Evolutionary conservation across 1,139 yeast genomes (phyloP), one percentile per base, ranked within the genome.

Genomic region (Dujonia santamariae): DNA sequence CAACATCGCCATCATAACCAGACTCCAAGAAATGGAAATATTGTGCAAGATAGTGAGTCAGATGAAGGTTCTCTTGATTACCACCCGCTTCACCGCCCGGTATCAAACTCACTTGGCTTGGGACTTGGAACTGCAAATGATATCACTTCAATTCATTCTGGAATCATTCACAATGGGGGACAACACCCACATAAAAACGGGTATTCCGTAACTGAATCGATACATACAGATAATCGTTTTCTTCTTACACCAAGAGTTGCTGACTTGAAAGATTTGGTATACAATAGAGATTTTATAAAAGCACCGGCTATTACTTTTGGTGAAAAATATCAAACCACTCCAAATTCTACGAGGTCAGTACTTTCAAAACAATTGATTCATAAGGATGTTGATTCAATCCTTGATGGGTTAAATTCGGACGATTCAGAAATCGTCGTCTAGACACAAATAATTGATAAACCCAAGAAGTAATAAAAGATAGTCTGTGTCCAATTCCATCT

Each of bases 91-190:
- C 28, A 24, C 28, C 38, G 27, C 19, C 31, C 7, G 34, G 37
- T 25, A 51, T 43, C 2, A 31, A 41, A n/a, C n/a, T n/a, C n/a
- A n/a, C 12, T 22, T 21, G 50, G 55, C 3, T 46, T 62, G 18
- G 75, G 75, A 1, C 50, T 68, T 30, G 75, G 75, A 7, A 63
- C 58, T 11, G 63, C 66, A 9, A 63, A 61, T 27, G 75, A 68
- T 40, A 67, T 68, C 17, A 53, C 60, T 5, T 63, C 72, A 5
- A 68, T 68, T 34, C 70, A 67, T 39, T 63, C 72, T 3, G 74
- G 67, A 17, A 48, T 55, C 19, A 37, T 51, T 7, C 44, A 46
- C 50, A 47, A 49, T 32, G 35, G 32, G 40, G 13, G 37, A 35
- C 42, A 43, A 28, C 41, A 28, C 27, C 30, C 34, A n/a, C 38